phyloP scores from a whole-genome alignment of 208 protist genomes.

The Trypanosoma cruzi region DNA sequence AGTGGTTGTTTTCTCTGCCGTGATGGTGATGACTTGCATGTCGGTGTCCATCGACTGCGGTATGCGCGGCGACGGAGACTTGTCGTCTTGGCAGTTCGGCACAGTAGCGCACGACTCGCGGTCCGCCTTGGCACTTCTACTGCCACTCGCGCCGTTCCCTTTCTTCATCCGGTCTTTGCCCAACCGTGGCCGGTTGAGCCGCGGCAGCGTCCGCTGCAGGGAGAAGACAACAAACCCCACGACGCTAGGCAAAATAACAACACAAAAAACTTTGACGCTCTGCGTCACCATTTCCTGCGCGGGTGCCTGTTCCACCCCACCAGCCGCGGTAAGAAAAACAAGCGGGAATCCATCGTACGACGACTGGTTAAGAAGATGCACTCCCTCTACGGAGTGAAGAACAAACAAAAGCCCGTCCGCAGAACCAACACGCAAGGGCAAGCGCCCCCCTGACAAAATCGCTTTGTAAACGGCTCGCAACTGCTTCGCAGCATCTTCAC shows the following conservation, averaged over 20 bases:
- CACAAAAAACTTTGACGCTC: slow-evolving; percentile 29
- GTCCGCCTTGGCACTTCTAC: slow-evolving; percentile 14
- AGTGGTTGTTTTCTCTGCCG: slow-evolving; percentile 43
- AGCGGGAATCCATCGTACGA: slow-evolving; percentile 10
- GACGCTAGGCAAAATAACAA: slow-evolving; percentile 51
- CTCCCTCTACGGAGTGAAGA: slow-evolving; percentile 45
- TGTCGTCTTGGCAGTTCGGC: slow-evolving; percentile 23
- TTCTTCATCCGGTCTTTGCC: slow-evolving; percentile 6
- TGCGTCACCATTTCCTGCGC: background rate
- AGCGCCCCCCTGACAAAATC: background rate
- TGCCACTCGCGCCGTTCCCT: background rate
- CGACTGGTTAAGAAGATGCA: slow-evolving; percentile 40
- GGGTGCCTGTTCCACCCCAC: background rate
- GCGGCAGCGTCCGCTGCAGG: slow-evolving; percentile 60
- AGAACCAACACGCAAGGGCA: slow-evolving; percentile 8
- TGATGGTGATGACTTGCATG: background rate
- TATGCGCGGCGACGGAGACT: slow-evolving; percentile 65
- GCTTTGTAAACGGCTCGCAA: slow-evolving; percentile 16
- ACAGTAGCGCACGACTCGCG: background rate
- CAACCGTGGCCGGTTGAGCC: slow-evolving; percentile 35
- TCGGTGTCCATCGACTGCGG: slow-evolving; percentile 19
- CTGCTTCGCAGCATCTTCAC: slow-evolving; percentile 1
- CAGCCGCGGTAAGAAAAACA: background rate
- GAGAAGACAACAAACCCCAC: slow-evolving; percentile 78
- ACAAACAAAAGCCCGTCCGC: slow-evolving; percentile 28